Conservation (phyloP, 192 early-diverging fungal genomes). For the Podochytrium sp. region DNA sequence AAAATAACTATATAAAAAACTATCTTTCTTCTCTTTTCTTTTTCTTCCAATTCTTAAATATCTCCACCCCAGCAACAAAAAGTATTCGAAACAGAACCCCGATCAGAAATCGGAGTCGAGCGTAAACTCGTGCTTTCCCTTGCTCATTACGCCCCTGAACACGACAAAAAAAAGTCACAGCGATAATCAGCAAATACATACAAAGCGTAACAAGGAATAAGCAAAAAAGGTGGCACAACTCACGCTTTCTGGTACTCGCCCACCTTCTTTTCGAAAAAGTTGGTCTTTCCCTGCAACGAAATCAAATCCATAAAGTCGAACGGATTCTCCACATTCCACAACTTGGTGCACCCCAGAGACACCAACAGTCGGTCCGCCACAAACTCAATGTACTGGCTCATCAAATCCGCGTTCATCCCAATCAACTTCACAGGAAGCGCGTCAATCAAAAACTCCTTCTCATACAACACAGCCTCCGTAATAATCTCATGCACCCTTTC, state of each 20-base stretch:
- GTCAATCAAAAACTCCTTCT: conserved; percentile 95
- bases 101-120: conserved; percentile 44
- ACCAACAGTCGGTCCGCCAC: conserved; percentile 94
- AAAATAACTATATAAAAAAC: background rate
- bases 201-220: background rate
- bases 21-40: conserved; percentile 1
- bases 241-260: conserved; percentile 95
- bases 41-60: no score
- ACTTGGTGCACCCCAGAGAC: conserved; percentile 83
- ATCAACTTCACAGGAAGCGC: conserved; percentile 91
- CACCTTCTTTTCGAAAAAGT: conserved; percentile 98
- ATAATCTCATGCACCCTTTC: conserved; percentile 73
- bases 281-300: conserved; percentile 97
- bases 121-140: conserved; percentile 48
- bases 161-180: background rate
- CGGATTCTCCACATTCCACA: conserved; percentile 86
- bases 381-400: conserved; percentile 98
- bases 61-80: background rate
- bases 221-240: conserved; percentile 43
- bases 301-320: conserved; percentile 99
- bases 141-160: conserved; percentile 63
- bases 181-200: background rate
- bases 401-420: conserved; percentile 93
- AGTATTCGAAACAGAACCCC: background rate
- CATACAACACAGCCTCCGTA: conserved; percentile 87